phyloP scores from a whole-genome alignment of 2,329 filamentous ascomycete species.

The Fusarium sororula region DNA sequence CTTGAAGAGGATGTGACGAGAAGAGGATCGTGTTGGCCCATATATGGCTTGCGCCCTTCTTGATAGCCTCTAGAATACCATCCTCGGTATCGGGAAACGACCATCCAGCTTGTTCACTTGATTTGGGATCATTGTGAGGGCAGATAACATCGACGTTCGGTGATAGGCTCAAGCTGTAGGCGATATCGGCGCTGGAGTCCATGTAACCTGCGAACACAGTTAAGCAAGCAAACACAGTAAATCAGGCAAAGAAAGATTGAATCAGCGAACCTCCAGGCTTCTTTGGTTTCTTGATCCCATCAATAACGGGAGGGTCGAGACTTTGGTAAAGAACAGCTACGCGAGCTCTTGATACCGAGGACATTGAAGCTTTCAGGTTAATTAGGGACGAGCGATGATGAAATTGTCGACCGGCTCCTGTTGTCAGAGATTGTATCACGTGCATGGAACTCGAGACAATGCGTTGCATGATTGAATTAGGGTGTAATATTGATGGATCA shows the following conservation, averaged over 20 bases:
- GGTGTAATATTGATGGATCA: not conserved
- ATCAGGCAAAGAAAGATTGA: not conserved
- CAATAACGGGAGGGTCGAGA: slow-evolving; percentile 56
- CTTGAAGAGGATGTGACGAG: slow-evolving; percentile 57
- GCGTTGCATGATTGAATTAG: not conserved
- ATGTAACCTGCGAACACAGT: slow-evolving; percentile 21
- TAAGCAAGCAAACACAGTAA: not conserved
- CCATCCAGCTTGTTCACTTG: slow-evolving; percentile 19
- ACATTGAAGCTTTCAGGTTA: not conserved
- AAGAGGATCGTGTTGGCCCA: slow-evolving; percentile 64
- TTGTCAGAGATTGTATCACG: not conserved
- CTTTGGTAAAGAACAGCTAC: slow-evolving; percentile 59
- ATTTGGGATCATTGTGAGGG: slow-evolving; percentile 4
- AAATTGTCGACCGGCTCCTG: not conserved
- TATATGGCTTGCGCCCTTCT: slow-evolving; percentile 54
- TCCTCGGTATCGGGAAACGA: slow-evolving; percentile 33
- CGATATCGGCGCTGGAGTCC: slow-evolving; percentile 33
- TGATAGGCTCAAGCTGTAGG: slow-evolving; percentile 24
- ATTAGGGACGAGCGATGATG: not conserved
- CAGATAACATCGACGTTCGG: slow-evolving; percentile 23
- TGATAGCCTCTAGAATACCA: slow-evolving; percentile 44
- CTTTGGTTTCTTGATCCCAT: slow-evolving; percentile 57
- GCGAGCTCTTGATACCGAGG: slow-evolving; percentile 1
- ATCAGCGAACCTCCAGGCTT: slow-evolving; percentile 52
- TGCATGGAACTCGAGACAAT: not conserved